A percentile compares a stretch with the other conserved stretches of the same genome.
Conservation (phyloP, 495 filamentous ascomycete species). For the Neurospora terricola region DNA sequence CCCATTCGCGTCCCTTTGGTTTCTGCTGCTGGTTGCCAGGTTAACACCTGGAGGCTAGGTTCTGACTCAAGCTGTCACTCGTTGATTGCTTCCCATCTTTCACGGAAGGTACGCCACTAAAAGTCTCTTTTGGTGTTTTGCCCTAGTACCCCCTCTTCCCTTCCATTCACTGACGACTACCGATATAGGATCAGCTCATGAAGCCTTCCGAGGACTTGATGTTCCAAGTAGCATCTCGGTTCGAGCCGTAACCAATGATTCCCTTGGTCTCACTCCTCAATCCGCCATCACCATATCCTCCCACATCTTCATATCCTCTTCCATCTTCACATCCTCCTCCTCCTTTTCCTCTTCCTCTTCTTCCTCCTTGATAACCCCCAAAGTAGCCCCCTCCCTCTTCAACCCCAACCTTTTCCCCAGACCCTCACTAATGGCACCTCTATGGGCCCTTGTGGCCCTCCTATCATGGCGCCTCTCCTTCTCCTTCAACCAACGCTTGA, state of each 20-base stretch:
- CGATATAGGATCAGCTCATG: background rate
- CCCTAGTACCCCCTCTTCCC: background rate
- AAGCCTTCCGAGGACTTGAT: background rate
- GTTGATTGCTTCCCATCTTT: background rate
- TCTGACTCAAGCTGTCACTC: fast-evolving
- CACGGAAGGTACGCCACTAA: background rate
- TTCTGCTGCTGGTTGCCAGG: background rate
- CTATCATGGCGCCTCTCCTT: background rate
- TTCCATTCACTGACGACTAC: background rate
- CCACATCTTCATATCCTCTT: background rate
- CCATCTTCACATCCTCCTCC: background rate
- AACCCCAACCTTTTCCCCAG: background rate
- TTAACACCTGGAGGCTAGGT: background rate
- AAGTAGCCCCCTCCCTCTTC: background rate
- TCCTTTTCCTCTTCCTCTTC: background rate
- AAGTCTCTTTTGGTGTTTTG: background rate
- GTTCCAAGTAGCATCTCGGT: background rate
- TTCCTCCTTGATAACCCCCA: background rate
- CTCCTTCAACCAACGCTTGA: background rate
- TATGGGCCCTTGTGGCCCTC: background rate
- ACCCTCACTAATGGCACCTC: background rate
- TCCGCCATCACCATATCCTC: background rate
- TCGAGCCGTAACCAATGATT: background rate
- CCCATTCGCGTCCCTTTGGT: background rate
- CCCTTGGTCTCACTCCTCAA: background rate